Percentiles rank a stretch among this genome's conserved stretches.
These are phyloP conservation scores for Coemansia sp. DNA, from an alignment of 192 early-diverging fungal genomes.

Conservation along the genomic window DNA sequence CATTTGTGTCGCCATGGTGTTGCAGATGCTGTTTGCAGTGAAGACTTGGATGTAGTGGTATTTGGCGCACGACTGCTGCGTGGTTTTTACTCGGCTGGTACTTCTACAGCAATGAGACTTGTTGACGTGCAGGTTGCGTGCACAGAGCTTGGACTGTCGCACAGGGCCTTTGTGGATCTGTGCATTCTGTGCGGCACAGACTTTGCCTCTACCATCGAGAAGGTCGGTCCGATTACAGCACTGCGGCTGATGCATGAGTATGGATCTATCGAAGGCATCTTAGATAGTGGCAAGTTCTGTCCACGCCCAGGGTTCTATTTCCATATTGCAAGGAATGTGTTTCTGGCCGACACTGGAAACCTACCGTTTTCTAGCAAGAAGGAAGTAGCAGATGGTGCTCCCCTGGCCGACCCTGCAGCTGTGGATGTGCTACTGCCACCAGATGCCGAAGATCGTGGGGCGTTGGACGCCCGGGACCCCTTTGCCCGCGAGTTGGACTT, in stretches of 20 bases:
- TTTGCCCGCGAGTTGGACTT: slow-evolving; percentile 20
- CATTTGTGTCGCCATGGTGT: slow-evolving; percentile 50
- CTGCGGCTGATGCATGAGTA: slow-evolving; percentile 57
- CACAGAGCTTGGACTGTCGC: slow-evolving; percentile 53
- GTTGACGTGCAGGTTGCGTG: slow-evolving; percentile 57
- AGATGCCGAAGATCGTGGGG: background rate
- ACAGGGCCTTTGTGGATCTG: slow-evolving; percentile 62
- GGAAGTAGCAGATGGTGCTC: slow-evolving; percentile 11
- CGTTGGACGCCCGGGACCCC: slow-evolving; percentile 15
- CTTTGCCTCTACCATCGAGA: slow-evolving; percentile 63
- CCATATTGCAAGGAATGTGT: slow-evolving; percentile 42
- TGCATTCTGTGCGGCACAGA: slow-evolving; percentile 80
- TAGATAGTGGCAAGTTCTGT: slow-evolving; percentile 31
- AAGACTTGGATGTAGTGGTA: slow-evolving; percentile 50
- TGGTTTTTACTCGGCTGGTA: slow-evolving; percentile 17
- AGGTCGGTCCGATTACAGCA: slow-evolving; percentile 67
- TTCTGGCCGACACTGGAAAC: slow-evolving; percentile 10
- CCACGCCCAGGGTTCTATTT: slow-evolving; percentile 46
- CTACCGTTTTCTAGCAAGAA: slow-evolving; percentile 17
- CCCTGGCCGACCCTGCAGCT: background rate
- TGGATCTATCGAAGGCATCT: slow-evolving; percentile 65
- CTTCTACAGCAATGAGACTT: slow-evolving; percentile 29
- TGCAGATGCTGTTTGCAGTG: slow-evolving; percentile 62
- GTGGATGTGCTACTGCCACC: slow-evolving; percentile 29
- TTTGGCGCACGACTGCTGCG: slow-evolving; percentile 37